These are phyloP conservation scores for Cairneyella variabilis DNA, from an alignment of 495 filamentous ascomycete genomes.

Conservation along the genomic window DNA sequence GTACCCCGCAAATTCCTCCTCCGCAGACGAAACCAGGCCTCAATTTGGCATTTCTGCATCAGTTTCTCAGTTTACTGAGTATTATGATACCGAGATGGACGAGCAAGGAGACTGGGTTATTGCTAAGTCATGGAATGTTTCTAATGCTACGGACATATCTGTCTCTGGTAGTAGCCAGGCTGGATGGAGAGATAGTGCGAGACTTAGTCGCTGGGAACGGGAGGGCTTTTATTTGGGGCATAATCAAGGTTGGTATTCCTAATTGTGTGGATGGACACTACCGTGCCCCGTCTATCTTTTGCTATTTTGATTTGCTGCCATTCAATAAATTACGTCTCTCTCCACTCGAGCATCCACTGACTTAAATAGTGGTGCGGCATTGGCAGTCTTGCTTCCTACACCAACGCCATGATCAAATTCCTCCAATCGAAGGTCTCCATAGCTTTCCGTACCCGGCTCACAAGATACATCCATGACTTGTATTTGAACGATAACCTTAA, in stretches of 20 bases:
- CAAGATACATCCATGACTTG: conserved; percentile 95
- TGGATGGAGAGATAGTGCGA: conserved; percentile 95
- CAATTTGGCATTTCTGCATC: conserved; percentile 97
- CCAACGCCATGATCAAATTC: conserved; percentile 97
- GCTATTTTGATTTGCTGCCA: background rate
- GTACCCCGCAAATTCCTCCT: conserved; percentile 66
- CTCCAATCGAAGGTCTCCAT: conserved; percentile 97
- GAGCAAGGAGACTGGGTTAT: conserved; percentile 87
- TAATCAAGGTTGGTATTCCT: conserved; percentile 56
- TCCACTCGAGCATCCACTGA: too few species aligned
- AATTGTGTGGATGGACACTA: background rate
- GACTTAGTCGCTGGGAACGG: conserved; percentile 95
- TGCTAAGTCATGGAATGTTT: conserved; percentile 84
- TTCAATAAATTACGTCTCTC: background rate
- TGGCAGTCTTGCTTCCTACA: conserved; percentile 77
- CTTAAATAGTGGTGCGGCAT: conserved; percentile 50
- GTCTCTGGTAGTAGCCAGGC: conserved; percentile 82
- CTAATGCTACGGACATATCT: conserved; percentile 90
- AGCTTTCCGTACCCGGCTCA: conserved; percentile 93
- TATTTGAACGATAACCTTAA: conserved; percentile 92
- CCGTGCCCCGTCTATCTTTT: background rate
- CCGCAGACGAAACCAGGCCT: conserved; percentile 88
- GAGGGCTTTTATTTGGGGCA: conserved; percentile 79
- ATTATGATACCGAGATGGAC: conserved; percentile 97
- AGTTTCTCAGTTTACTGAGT: conserved; percentile 89